phyloP scores from a whole-genome alignment of 2,329 filamentous ascomycete genomes.

The Trichoderma sp. region DNA sequence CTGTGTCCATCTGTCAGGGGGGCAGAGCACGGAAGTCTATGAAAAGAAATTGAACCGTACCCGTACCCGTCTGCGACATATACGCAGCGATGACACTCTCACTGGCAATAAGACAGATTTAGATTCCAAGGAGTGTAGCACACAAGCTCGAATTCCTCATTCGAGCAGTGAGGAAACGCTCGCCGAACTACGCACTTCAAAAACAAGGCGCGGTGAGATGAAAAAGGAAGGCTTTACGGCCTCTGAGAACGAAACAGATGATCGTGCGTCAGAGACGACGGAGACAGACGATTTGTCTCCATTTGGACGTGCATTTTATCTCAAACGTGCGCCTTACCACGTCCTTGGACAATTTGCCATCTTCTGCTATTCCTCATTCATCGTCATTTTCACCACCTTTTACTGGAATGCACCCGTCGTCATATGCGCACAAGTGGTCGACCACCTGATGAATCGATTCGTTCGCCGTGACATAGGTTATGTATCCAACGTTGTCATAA shows the following conservation, averaged over 20 bases:
- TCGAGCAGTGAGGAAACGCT: constrained; percentile 21
- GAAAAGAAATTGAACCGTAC: constrained; percentile 5
- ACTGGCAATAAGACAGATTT: neutral
- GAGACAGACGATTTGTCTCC: constrained; percentile 42
- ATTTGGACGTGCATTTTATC: constrained; percentile 61
- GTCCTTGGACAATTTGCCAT: constrained; percentile 54
- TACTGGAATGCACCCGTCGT: constrained; percentile 58
- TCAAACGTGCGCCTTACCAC: constrained; percentile 53
- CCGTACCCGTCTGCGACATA: constrained; percentile 31
- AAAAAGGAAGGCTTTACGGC: constrained; percentile 22
- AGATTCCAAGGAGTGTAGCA: neutral
- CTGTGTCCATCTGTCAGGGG: constrained; percentile 48
- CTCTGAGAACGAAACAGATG: constrained; percentile 33
- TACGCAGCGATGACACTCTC: constrained; percentile 37
- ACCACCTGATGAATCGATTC: constrained; percentile 38
- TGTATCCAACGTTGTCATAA: constrained; percentile 41
- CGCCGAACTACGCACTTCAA: constrained; percentile 27
- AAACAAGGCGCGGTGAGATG: constrained; percentile 17
- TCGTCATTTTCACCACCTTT: constrained; percentile 50
- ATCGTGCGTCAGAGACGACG: neutral
- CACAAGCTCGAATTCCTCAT: constrained; percentile 5
- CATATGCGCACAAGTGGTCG: constrained; percentile 52
- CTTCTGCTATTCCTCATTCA: constrained; percentile 53
- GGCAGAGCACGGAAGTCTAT: constrained; percentile 28
- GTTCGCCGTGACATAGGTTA: constrained; percentile 34